A percentile compares a stretch with the other conserved stretches of the same genome.
Conservation (phyloP, 345 rosid genomes). For the Punica granatum region DNA sequence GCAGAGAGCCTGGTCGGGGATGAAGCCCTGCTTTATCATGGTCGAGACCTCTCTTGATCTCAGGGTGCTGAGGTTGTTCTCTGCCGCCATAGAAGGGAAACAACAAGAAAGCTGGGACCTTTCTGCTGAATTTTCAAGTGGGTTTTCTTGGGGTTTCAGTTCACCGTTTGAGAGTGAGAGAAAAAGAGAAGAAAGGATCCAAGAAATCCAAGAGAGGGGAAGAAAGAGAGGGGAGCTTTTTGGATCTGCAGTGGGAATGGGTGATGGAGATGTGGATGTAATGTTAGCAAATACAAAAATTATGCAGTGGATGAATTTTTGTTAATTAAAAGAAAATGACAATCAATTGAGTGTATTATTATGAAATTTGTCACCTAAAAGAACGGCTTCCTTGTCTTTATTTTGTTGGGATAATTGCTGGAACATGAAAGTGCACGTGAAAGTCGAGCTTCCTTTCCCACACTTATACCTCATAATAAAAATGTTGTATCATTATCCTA, state of each 20-base stretch:
- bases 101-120: not conserved
- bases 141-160: conserved; percentile 3
- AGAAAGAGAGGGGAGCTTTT: not conserved
- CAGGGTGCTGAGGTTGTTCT: not conserved
- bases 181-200: not conserved
- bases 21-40: conserved; percentile 19
- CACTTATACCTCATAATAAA: too few relatives aligned
- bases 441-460: too few relatives aligned
- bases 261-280: too few relatives aligned
- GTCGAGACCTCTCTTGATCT: conserved; percentile 19
- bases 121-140: not conserved
- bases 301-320: too few relatives aligned
- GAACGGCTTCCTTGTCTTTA: too few relatives aligned
- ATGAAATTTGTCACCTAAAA: too few relatives aligned
- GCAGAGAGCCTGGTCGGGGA: conserved; percentile 16
- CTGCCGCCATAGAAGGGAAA: conserved; percentile 4
- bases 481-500: too few relatives aligned
- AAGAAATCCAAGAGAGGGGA: not conserved
- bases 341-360: too few relatives aligned
- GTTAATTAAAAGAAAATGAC: too few relatives aligned
- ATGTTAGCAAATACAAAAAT: too few relatives aligned
- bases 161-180: not conserved
- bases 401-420: too few relatives aligned
- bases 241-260: conserved; percentile 5
- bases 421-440: too few relatives aligned